Percentiles rank a stretch among this genome's conserved stretches.
phyloP scores from a whole-genome alignment of 192 early-diverging fungal species.

The Linnemannia elongata region DNA sequence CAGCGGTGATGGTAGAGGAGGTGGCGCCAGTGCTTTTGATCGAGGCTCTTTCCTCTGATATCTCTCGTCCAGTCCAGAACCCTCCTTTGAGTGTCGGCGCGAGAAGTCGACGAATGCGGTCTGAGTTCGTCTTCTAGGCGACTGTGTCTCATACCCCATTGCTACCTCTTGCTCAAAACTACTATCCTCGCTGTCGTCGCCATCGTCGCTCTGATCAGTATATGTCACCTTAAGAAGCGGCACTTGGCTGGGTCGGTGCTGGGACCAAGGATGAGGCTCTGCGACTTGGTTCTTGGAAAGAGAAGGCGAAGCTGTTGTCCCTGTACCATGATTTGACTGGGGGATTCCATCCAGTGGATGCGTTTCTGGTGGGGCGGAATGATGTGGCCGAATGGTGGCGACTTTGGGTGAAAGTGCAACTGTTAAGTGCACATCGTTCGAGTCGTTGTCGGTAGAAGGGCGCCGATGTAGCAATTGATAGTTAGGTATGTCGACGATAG shows the following conservation, averaged over 20 bases:
- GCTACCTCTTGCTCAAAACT: background rate
- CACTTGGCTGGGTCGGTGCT: slow-evolving; percentile 10
- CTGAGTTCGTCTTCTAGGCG: background rate
- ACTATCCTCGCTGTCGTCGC: slow-evolving; percentile 3
- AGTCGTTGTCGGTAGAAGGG: background rate
- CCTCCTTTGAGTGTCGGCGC: too few relatives aligned
- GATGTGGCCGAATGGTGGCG: background rate
- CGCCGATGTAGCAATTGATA: background rate
- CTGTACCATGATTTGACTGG: background rate
- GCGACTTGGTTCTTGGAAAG: background rate
- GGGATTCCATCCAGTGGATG: background rate
- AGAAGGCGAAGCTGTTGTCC: background rate
- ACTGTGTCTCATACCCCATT: background rate
- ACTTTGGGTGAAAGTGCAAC: background rate
- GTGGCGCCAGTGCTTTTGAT: too few relatives aligned
- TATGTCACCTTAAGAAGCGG: slow-evolving; percentile 58
- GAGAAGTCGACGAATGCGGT: background rate
- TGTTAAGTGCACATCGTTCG: background rate
- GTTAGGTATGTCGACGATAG: slow-evolving; percentile 10
- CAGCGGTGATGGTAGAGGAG: background rate
- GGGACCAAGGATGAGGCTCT: background rate
- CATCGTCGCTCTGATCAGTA: slow-evolving; percentile 36
- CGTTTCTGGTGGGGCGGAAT: background rate
- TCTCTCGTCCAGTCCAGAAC: background rate
- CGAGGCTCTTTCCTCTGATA: background rate